Evolutionary conservation across 768 basidiomycete species (phyloP).

Genomic region (Serendipita sp.): DNA sequence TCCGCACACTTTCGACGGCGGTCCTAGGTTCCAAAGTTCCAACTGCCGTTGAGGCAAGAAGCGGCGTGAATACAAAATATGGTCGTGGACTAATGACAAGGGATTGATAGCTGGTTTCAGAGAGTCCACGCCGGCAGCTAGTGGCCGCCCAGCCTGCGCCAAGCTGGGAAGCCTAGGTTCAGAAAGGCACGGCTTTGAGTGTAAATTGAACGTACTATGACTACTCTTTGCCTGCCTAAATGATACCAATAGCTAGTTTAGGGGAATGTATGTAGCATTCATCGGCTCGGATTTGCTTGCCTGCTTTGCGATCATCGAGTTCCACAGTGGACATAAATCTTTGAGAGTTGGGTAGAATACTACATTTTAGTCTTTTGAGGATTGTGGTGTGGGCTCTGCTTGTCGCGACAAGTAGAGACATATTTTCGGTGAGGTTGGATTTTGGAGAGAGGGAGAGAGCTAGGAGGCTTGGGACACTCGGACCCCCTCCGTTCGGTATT

Average conservation of each 20-base stretch:
- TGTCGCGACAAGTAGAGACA: no score
- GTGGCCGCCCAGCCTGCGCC: background rate
- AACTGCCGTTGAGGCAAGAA: constrained; percentile 56
- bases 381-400: no score
- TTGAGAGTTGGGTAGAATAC: no score
- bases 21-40: constrained; percentile 75
- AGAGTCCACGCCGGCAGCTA: background rate
- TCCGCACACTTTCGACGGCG: constrained; percentile 61
- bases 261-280: background rate
- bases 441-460: no score
- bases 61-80: constrained; percentile 44
- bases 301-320: constrained; percentile 5
- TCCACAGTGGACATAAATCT: background rate
- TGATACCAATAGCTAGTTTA: background rate
- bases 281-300: background rate
- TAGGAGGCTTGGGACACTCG: no score
- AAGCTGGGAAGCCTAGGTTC: background rate
- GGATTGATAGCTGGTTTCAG: background rate
- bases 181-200: background rate
- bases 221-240: background rate
- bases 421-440: no score
- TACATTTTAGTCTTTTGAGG: no score
- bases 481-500: no score
- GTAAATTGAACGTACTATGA: background rate
- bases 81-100: constrained; percentile 44